A percentile compares a stretch with the other conserved stretches of the same genome.
Conservation (phyloP, 2,329 filamentous ascomycete species). For the Talaromyces islandicus region DNA sequence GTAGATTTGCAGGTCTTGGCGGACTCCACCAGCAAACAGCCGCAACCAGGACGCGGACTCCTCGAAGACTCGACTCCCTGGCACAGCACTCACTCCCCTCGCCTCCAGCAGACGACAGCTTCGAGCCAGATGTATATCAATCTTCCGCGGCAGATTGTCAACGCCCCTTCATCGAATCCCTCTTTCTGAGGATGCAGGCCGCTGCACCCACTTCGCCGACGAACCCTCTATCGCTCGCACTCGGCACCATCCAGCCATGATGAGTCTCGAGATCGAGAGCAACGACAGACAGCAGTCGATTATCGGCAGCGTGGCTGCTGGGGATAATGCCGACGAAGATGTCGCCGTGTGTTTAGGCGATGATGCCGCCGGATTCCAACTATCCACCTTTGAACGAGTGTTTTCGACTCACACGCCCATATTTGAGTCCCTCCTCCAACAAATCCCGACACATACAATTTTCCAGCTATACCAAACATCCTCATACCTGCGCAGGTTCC, state of each 20-base stretch:
- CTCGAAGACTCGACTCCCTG: neutral
- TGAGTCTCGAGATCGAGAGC: slow-evolving; percentile 7
- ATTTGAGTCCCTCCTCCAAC: slow-evolving; percentile 53
- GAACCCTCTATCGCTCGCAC: neutral
- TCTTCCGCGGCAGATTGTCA: neutral
- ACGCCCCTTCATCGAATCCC: neutral
- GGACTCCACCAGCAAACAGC: neutral
- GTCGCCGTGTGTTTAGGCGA: slow-evolving; percentile 16
- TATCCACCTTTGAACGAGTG: slow-evolving; percentile 49
- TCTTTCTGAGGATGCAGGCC: slow-evolving; percentile 9
- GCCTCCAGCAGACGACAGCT: neutral
- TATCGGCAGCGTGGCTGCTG: neutral
- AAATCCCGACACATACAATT: slow-evolving; percentile 51
- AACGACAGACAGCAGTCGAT: neutral
- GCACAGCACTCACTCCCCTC: neutral
- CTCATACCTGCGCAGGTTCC: slow-evolving; percentile 48
- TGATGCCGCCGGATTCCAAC: slow-evolving; percentile 12
- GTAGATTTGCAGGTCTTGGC: neutral
- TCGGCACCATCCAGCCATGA: slow-evolving; percentile 1
- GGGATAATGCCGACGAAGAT: neutral
- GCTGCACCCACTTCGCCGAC: neutral
- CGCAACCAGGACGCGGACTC: neutral
- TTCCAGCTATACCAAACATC: slow-evolving; percentile 56
- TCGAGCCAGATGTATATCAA: slow-evolving; percentile 8
- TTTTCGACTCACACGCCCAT: slow-evolving; percentile 53